A percentile compares a stretch with the other conserved stretches of the same genome.
These are phyloP conservation scores for Erigeron canadensis DNA, from an alignment of 129 eudicot genomes.

Conservation along the genomic window DNA sequence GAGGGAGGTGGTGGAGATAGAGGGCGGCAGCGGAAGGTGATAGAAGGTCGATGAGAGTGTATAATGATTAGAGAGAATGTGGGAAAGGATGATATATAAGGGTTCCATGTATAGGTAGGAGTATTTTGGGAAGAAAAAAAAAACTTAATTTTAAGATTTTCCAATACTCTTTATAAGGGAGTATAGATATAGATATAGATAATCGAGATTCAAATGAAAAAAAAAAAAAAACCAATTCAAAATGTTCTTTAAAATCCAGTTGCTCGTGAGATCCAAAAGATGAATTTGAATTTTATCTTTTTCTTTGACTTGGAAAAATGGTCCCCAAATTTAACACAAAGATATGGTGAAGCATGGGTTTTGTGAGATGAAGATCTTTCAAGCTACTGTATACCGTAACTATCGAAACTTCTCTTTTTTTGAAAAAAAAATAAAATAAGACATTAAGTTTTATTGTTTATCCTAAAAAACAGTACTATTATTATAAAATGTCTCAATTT, in stretches of 20 bases:
- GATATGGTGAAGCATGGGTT: constrained; percentile 33
- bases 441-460: too few species aligned
- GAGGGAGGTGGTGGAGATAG: too few species aligned
- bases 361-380: constrained; percentile 15
- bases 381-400: constrained; percentile 6
- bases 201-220: background rate
- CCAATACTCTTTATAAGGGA: too few species aligned
- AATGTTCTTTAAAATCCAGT: constrained; percentile 23
- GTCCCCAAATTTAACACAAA: constrained; percentile 37
- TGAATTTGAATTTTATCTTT: constrained; percentile 26
- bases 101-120: too few species aligned
- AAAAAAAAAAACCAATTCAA: constrained; percentile 13
- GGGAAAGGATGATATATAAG: too few species aligned
- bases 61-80: too few species aligned
- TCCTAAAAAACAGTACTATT: too few species aligned
- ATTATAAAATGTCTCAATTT: background rate
- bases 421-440: too few species aligned
- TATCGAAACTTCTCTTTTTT: background rate
- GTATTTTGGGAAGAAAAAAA: too few species aligned
- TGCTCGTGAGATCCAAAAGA: constrained; percentile 30
- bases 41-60: too few species aligned
- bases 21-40: too few species aligned
- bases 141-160: too few species aligned
- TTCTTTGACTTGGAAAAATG: constrained; percentile 21
- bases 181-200: background rate